A percentile compares a stretch with the other conserved stretches of the same genome.
Conservation (phyloP, 352 stramenopile species). For the Peronospora farinosa region DNA sequence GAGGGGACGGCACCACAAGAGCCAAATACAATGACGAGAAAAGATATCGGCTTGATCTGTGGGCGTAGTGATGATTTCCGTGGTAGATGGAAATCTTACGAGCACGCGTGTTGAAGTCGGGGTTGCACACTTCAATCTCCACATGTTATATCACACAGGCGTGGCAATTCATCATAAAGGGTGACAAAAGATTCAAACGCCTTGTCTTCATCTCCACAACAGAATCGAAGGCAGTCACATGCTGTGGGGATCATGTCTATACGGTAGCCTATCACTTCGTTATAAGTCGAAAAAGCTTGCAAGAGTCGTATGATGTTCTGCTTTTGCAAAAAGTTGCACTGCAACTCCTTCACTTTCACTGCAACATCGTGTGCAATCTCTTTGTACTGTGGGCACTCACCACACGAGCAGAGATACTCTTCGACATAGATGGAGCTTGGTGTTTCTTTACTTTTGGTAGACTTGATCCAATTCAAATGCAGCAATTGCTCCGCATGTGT, state of each 20-base stretch:
- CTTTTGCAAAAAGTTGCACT: constrained; percentile 22
- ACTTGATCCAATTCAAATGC: constrained; percentile 12
- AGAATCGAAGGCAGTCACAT: constrained; percentile 49
- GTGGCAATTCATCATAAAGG: constrained; percentile 46
- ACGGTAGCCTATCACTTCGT: constrained; percentile 51
- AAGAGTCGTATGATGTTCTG: constrained; percentile 44
- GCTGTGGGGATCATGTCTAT: constrained; percentile 48
- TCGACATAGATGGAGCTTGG: constrained; percentile 33
- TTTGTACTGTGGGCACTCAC: constrained; percentile 55
- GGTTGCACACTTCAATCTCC: constrained; percentile 7
- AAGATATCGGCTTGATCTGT: constrained; percentile 1
- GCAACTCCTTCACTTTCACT: constrained; percentile 18
- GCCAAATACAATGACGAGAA: constrained; percentile 3
- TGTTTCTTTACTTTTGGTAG: constrained; percentile 1
- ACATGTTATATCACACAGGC: constrained; percentile 26
- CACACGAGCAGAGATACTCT: constrained; percentile 60
- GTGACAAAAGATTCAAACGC: constrained; percentile 59
- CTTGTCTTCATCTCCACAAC: constrained; percentile 52
- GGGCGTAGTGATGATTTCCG: constrained; percentile 9
- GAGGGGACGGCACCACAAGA: constrained; percentile 30
- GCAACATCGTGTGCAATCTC: constrained; percentile 44
- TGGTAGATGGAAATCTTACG: constrained; percentile 22
- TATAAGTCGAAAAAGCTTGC: constrained; percentile 70
- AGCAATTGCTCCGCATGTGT: constrained; percentile 31
- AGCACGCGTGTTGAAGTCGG: constrained; percentile 3